Evolutionary conservation across 345 rosid genomes (phyloP), one percentile per base, ranked within the genome.

Genomic region (Erucastrum elatum): DNA sequence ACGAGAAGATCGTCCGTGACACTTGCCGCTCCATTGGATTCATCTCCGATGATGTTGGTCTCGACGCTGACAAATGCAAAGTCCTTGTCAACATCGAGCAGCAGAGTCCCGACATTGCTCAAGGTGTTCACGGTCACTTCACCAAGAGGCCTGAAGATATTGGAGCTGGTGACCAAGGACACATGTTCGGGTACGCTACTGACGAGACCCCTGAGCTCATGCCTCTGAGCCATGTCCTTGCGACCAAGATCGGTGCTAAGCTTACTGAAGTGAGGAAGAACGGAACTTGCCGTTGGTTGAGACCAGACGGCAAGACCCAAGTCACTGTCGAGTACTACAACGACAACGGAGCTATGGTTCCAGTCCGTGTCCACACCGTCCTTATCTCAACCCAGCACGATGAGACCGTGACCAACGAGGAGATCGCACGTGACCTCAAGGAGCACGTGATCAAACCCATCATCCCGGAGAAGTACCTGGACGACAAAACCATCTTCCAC

Each of bases 291-390:
- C 75, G 35, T 49, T 82, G 84, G 84, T 21, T 82, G 41, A 77
- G 84, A 53, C 84, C 84, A 31, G 84, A 82, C 8, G 84, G 84
- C 2, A 82, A 82, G 6, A 82, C 84, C 72, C 84, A 82, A 64
- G 84, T 82, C 82, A 82, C 84, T n/a, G 79, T 82, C 3, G 84
- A 82, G 82, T 82, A 82, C 73, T 77, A 72, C 79, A 69, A 82
- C 2, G 84, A 82, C 55, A 82, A 82, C 0, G 84, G 84, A 0
- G 84, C 84, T 0, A 82, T 77, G 84, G 84, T 82, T 16, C 84
- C 84, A 37, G 68, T 77, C 56, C 84, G 84, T 68, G 84, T 82
- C 62, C 84, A 77, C 76, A 82, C 84, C 4, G 84, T 82, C 56
- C 72, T 82, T 0, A 82, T 82, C 81, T 82, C 84, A 55, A 82